Evolutionary conservation across 108 stramenopile genomes (phyloP).

Genomic region (Pseudonitzschia multiseries): DNA sequence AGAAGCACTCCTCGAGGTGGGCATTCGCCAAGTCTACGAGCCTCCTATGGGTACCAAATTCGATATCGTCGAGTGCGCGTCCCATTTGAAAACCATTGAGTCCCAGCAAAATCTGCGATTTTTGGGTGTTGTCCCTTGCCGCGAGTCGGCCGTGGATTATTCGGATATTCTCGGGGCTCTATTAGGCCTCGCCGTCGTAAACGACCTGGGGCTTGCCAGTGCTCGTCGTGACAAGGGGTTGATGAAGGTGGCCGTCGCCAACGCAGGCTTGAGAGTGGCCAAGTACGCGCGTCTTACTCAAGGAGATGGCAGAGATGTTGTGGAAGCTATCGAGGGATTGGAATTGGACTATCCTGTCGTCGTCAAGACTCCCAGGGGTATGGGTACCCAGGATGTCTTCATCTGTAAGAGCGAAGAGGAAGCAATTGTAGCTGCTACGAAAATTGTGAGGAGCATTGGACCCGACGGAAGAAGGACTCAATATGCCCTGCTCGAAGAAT

Average conservation of each 20-base stretch:
- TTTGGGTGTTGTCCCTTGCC: constrained; percentile 37
- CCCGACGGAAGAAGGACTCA: constrained; percentile 57
- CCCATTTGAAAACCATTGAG: constrained; percentile 56
- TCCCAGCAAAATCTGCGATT: constrained; percentile 54
- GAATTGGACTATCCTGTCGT: constrained; percentile 56
- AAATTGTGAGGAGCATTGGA: constrained; percentile 52
- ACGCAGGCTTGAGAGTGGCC: constrained; percentile 52
- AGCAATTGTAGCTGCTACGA: constrained; percentile 26
- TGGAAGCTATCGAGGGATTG: constrained; percentile 43
- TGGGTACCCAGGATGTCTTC: constrained; percentile 53
- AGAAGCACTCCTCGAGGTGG: constrained; percentile 48
- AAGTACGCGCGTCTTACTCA: constrained; percentile 50
- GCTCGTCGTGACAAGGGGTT: constrained; percentile 62
- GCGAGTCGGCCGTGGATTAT: constrained; percentile 50
- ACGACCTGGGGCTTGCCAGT: constrained; percentile 52
- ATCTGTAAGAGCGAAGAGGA: constrained; percentile 52
- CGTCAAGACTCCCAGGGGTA: constrained; percentile 58
- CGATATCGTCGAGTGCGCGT: constrained; percentile 57
- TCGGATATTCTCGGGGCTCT: constrained; percentile 49
- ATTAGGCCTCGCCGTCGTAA: constrained; percentile 45
- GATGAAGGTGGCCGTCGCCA: constrained; percentile 62
- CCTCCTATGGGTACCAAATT: constrained; percentile 52
- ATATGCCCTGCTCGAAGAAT: constrained; percentile 58
- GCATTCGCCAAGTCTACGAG: constrained; percentile 58
- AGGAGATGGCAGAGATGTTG: constrained; percentile 33